Percentiles rank a stretch among this genome's conserved stretches.
Evolutionary conservation across 257 asterid species (phyloP).

Genomic region (Nicotiana sylvestris): DNA sequence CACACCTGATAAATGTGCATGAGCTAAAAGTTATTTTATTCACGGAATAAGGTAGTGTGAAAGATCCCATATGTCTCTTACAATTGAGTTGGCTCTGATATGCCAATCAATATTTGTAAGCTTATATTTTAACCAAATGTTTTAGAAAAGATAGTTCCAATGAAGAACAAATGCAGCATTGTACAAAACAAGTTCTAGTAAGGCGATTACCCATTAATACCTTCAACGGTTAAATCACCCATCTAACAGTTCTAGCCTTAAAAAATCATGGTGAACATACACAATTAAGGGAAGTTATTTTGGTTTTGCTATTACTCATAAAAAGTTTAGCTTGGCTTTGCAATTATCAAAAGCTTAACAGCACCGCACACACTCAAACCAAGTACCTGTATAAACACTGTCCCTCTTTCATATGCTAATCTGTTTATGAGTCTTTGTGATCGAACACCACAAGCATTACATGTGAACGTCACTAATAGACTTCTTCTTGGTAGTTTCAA

Average conservation of each 20-base stretch:
- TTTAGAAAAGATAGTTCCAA: not conserved
- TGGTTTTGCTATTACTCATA: not conserved
- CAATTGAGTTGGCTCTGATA: not conserved
- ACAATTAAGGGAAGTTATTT: not conserved
- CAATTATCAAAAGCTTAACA: not conserved
- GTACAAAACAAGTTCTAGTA: not conserved
- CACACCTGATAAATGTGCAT: not conserved
- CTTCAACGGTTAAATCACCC: not conserved
- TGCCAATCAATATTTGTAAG: not conserved
- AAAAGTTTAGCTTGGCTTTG: not conserved
- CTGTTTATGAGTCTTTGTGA: conserved; percentile 74
- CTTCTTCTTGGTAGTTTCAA: conserved; percentile 87
- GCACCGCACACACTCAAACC: not conserved
- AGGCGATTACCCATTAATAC: not conserved
- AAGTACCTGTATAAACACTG: conserved; percentile 82
- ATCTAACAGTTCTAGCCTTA: not conserved
- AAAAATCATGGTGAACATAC: not conserved
- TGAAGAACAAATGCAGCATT: not conserved
- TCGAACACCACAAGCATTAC: conserved; percentile 62
- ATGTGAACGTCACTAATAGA: conserved; percentile 67
- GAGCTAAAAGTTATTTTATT: not conserved
- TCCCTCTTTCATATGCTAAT: conserved; percentile 91
- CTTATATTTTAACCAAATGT: not conserved
- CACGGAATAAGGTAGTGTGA: not conserved
- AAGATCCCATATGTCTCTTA: not conserved